Conservation (phyloP, 805 yeast genomes). For the Starmerella floricola region DNA sequence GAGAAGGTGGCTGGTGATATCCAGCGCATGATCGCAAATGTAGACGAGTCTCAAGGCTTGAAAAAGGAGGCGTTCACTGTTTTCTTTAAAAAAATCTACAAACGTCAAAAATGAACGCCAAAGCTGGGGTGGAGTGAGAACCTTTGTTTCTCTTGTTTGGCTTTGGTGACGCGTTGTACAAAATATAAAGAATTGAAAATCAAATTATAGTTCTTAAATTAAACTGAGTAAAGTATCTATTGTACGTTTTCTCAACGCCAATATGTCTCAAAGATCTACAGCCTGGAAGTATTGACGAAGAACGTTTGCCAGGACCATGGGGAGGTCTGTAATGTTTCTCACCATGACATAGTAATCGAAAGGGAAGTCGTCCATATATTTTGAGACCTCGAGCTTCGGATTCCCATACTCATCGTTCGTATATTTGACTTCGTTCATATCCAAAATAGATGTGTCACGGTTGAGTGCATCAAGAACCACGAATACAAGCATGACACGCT, state of each 20-base stretch:
- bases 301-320: conserved; percentile 79
- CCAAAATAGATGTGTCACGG: conserved; percentile 58
- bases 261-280: conserved; percentile 8
- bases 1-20: conserved; percentile 59
- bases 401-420: conserved; percentile 52
- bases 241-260: too few relatives aligned
- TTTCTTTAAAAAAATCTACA: conserved; percentile 84
- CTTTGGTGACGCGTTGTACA: too few relatives aligned
- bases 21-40: conserved; percentile 46
- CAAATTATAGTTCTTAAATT: too few relatives aligned
- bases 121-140: too few relatives aligned
- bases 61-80: conserved; percentile 72
- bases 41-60: conserved; percentile 91
- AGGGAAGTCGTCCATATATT: conserved; percentile 87
- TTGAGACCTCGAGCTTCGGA: conserved; percentile 61
- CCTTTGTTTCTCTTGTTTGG: too few relatives aligned
- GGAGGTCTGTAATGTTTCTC: conserved; percentile 74
- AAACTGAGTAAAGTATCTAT: too few relatives aligned
- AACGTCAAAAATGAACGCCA: conserved; percentile 46
- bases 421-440: conserved; percentile 86
- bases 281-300: conserved; percentile 72
- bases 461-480: conserved; percentile 86
- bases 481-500: conserved; percentile 86
- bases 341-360: conserved; percentile 95
- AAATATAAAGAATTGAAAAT: too few relatives aligned